Percentiles rank a stretch among this genome's conserved stretches.
phyloP scores from a whole-genome alignment of 108 stramenopile genomes.

The Pseudonitzschia delicatissima region DNA sequence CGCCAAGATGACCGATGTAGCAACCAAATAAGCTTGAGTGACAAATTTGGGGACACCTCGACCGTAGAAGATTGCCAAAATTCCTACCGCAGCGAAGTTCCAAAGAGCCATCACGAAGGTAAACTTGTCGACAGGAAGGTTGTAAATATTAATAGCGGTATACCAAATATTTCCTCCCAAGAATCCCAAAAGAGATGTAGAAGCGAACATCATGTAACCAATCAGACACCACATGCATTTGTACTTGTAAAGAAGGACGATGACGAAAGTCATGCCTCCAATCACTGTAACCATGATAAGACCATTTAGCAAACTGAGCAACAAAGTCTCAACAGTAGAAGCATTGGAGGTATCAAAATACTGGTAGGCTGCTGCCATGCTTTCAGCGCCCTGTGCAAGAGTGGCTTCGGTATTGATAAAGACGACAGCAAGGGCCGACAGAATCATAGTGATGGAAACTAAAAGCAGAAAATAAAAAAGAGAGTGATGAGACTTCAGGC shows the following conservation, averaged over 20 bases:
- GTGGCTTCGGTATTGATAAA: slow-evolving; percentile 71
- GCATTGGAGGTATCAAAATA: slow-evolving; percentile 54
- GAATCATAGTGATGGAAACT: slow-evolving; percentile 80
- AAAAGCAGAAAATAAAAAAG: neutral
- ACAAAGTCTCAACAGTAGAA: slow-evolving; percentile 55
- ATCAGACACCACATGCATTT: slow-evolving; percentile 86
- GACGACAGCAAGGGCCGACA: slow-evolving; percentile 77
- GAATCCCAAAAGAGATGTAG: slow-evolving; percentile 75
- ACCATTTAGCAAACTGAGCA: slow-evolving; percentile 86
- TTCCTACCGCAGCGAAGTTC: slow-evolving; percentile 95
- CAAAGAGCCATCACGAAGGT: slow-evolving; percentile 75
- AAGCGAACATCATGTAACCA: slow-evolving; percentile 90
- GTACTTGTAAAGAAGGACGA: slow-evolving; percentile 89
- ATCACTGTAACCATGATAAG: slow-evolving; percentile 89
- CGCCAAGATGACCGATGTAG: slow-evolving; percentile 90
- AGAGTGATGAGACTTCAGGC: neutral
- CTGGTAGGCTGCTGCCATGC: slow-evolving; percentile 70
- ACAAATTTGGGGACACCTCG: slow-evolving; percentile 83
- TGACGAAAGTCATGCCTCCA: slow-evolving; percentile 86
- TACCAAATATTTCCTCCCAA: slow-evolving; percentile 72
- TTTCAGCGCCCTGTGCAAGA: slow-evolving; percentile 44
- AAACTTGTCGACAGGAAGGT: slow-evolving; percentile 83
- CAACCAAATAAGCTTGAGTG: slow-evolving; percentile 89
- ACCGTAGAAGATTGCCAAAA: slow-evolving; percentile 88
- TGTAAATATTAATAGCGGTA: slow-evolving; percentile 80